These are phyloP conservation scores for Hericium coralloides DNA, from an alignment of 768 basidiomycete genomes.

Conservation along the genomic window DNA sequence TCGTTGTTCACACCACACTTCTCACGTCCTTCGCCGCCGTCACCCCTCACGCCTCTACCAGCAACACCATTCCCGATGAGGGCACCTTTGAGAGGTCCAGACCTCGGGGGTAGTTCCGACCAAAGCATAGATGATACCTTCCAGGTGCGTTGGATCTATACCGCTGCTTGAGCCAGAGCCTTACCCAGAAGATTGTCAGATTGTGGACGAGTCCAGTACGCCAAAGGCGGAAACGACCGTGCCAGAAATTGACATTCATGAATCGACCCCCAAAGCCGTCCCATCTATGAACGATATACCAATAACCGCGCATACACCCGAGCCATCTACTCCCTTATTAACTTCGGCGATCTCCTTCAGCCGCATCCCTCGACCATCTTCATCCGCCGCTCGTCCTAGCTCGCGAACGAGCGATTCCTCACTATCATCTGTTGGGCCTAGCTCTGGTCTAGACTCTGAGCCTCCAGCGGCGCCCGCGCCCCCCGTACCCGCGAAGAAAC, in stretches of 20 bases:
- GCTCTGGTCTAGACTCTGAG: neutral
- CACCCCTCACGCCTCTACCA: neutral
- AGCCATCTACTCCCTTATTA: neutral
- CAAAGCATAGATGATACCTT: neutral
- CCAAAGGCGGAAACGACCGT: neutral
- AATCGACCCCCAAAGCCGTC: neutral
- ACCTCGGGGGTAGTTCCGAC: neutral
- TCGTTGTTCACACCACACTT: neutral
- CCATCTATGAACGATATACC: neutral
- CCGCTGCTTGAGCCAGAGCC: neutral
- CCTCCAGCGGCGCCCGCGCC: neutral
- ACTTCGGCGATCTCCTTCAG: neutral
- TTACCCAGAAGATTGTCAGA: neutral
- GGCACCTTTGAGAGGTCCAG: neutral
- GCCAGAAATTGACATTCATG: neutral
- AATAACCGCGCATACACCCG: neutral
- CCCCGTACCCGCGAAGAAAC: neutral
- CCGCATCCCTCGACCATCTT: neutral
- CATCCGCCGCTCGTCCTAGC: neutral
- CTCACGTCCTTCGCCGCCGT: neutral
- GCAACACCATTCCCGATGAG: neutral
- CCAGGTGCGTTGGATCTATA: neutral
- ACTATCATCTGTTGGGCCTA: neutral
- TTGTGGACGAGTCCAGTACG: neutral
- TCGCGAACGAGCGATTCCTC: neutral